Evolutionary conservation across 2,329 filamentous ascomycete species (phyloP).

Genomic region (Coniosporium tulheliwenetii): DNA sequence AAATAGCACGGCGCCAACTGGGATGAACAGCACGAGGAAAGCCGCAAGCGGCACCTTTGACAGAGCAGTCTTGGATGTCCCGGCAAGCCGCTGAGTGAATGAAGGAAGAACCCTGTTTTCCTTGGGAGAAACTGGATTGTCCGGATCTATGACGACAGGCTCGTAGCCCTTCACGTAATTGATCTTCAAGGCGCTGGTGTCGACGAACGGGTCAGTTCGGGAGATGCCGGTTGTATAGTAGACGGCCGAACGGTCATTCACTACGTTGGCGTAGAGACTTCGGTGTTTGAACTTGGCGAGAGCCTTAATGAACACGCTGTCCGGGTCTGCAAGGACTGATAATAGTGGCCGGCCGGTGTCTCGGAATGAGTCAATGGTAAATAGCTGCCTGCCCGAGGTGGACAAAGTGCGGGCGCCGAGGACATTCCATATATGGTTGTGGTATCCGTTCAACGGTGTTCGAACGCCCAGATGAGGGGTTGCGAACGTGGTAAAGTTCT

Average conservation of each 20-base stretch:
- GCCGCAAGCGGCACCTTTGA: constrained; percentile 47
- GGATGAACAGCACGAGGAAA: constrained; percentile 54
- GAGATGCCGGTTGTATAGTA: constrained; percentile 74
- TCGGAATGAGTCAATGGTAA: constrained; percentile 72
- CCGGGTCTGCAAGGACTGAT: constrained; percentile 64
- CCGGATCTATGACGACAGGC: constrained; percentile 57
- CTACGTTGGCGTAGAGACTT: constrained; percentile 70
- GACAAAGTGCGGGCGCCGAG: constrained; percentile 69
- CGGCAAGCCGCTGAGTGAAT: constrained; percentile 19
- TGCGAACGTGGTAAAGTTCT: constrained; percentile 90
- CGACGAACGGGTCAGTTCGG: constrained; percentile 60
- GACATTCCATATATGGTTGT: constrained; percentile 49
- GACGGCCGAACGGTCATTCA: constrained; percentile 69
- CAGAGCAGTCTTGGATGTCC: constrained; percentile 22
- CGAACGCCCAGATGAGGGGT: constrained; percentile 51
- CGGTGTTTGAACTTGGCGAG: constrained; percentile 61
- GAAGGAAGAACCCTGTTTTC: constrained; percentile 14
- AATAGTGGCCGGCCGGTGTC: constrained; percentile 70
- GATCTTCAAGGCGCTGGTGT: constrained; percentile 50
- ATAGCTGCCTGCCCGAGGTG: constrained; percentile 72
- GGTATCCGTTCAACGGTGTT: constrained; percentile 25
- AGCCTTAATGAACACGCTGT: constrained; percentile 72
- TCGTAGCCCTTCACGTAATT: constrained; percentile 63
- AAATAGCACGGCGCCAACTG: constrained; percentile 55
- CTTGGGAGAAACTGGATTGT: constrained; percentile 41